Conservation (phyloP, 257 asterid genomes). For the Capsicum pubescens region DNA sequence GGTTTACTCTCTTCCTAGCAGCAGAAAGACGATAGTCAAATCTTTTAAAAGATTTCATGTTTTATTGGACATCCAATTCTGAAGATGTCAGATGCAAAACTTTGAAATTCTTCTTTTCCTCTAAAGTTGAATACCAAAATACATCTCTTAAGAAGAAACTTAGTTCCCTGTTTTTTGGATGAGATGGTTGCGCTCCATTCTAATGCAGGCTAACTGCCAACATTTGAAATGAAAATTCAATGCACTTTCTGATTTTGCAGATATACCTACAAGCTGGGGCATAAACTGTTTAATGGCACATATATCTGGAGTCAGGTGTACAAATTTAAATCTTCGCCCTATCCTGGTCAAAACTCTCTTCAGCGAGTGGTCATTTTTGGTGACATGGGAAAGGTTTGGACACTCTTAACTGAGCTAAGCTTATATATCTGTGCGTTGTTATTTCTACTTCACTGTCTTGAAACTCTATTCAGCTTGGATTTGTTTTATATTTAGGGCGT, state of each 20-base stretch:
- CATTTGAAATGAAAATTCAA: background rate
- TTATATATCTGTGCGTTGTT: background rate
- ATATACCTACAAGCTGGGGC: slow-evolving; percentile 91
- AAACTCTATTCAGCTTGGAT: background rate
- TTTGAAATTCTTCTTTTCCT: background rate
- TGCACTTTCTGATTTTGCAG: slow-evolving; percentile 48
- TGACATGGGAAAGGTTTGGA: slow-evolving; percentile 94
- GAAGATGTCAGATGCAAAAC: background rate
- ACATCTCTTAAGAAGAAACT: background rate
- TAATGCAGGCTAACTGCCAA: background rate
- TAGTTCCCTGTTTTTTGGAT: background rate
- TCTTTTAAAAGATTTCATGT: slow-evolving; percentile 4
- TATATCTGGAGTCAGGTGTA: slow-evolving; percentile 65
- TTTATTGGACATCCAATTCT: background rate
- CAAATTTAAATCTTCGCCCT: slow-evolving; percentile 88
- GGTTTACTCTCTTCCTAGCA: slow-evolving; percentile 26
- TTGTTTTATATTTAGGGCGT: too few relatives aligned
- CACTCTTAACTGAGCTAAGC: background rate
- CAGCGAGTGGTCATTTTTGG: slow-evolving; percentile 87
- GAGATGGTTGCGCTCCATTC: background rate
- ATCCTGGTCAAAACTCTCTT: slow-evolving; percentile 90
- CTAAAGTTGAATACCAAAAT: background rate
- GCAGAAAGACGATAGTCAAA: background rate
- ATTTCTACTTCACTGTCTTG: background rate
- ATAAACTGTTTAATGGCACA: slow-evolving; percentile 63